Conservation (phyloP, 129 eudicot genomes). For the Flaveria sonorensis region DNA sequence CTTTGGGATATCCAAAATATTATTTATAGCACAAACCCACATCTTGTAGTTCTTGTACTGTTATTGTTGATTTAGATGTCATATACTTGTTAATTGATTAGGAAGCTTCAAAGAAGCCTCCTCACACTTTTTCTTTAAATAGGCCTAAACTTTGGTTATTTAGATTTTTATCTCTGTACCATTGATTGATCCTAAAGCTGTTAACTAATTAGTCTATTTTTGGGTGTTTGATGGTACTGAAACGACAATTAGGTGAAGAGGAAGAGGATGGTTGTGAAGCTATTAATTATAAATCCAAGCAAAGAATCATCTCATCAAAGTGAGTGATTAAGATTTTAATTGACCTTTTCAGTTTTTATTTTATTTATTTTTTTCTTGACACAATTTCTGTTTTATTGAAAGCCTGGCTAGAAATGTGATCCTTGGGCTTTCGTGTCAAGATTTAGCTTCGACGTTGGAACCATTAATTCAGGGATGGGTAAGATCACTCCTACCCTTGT, state of each 20-base stretch:
- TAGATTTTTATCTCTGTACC: slow-evolving; percentile 11
- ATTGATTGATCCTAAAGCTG: slow-evolving; percentile 16
- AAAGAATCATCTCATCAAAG: slow-evolving; percentile 39
- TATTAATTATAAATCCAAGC: slow-evolving; percentile 41
- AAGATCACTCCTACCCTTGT: slow-evolving; percentile 25
- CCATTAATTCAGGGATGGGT: slow-evolving; percentile 65
- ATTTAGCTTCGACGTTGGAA: slow-evolving; percentile 53
- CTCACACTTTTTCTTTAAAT: slow-evolving; percentile 28
- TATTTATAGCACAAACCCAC: slow-evolving; percentile 21
- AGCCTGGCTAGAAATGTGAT: slow-evolving; percentile 44
- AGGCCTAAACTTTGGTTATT: not conserved
- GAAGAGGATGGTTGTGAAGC: slow-evolving; percentile 46
- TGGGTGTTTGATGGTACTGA: slow-evolving; percentile 60
- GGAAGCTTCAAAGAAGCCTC: slow-evolving; percentile 36
- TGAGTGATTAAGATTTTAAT: slow-evolving; percentile 32
- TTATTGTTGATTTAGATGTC: slow-evolving; percentile 6
- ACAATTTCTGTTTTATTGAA: slow-evolving; percentile 18
- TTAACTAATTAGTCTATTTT: slow-evolving; percentile 21
- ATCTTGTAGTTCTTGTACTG: slow-evolving; percentile 15
- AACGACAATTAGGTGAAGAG: slow-evolving; percentile 50
- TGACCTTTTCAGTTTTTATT: not conserved
- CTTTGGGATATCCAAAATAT: slow-evolving; percentile 22
- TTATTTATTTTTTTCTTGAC: not conserved
- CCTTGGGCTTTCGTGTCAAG: slow-evolving; percentile 44
- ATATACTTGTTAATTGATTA: slow-evolving; percentile 28